Evolutionary conservation across 495 filamentous ascomycete species (phyloP), one percentile per base, ranked within the genome.

Genomic region (Cudoniella acicularis): DNA sequence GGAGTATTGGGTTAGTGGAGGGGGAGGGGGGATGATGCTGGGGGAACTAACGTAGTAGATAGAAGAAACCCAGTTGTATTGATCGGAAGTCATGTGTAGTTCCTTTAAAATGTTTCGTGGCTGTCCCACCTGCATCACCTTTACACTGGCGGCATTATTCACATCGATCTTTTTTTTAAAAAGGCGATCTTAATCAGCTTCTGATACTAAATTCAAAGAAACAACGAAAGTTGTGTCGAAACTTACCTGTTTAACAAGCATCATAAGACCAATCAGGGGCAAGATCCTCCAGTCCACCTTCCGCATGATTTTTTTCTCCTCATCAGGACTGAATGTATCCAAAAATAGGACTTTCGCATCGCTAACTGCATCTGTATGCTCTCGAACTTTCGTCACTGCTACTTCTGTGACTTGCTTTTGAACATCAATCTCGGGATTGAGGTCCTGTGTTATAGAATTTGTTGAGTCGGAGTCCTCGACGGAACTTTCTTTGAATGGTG

Each of bases 21-120:
- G n/a, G n/a, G n/a, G n/a, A n/a, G n/a, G n/a, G n/a, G n/a, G n/a
- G n/a, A n/a, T n/a, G n/a, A n/a, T n/a, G n/a, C n/a, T n/a, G n/a
- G n/a, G n/a, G n/a, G n/a, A 41, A 41, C 46, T n/a, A 8, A 70
- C 68, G 56, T 61, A 68, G 51, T 69, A 71, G 3, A 69, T 70
- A 11, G 64, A 68, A 48, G 69, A 64, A 1, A 71, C 69, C 69
- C 69, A 71, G 45, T 72, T 72, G 60, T 72, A 74, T 40, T 72
- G 59, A 49, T 72, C 54, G 2, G 67, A 13, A 2, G 69, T 72
- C 69, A 74, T 71, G 18, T 62, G 36, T 1, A 72, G 62, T 52
- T 74, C 65, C 0, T 56, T 67, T 9, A 72, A 42, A 21, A 68
- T 64, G 36, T 72, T 72, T 22, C 20, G 26, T 10, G 64, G 62